Conservation (phyloP, 2,329 filamentous ascomycete genomes). For the Epichloe hybrida region DNA sequence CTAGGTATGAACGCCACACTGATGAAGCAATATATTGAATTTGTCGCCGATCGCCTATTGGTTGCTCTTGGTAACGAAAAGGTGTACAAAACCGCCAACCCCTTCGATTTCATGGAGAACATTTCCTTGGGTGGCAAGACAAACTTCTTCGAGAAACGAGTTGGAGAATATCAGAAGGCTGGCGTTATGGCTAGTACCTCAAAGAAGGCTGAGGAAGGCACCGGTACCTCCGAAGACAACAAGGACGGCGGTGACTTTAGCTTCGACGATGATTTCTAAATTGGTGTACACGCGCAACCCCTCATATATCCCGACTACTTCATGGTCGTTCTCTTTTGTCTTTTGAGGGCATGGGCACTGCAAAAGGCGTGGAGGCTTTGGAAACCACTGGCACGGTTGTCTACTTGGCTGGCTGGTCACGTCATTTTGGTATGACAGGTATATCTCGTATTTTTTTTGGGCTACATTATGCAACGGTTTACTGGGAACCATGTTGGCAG, state of each 20-base stretch:
- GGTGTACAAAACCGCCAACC: slow-evolving; percentile 84
- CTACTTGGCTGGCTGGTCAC: not conserved
- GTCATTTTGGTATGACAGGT: not conserved
- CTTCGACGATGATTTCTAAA: slow-evolving; percentile 96
- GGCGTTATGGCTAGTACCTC: slow-evolving; percentile 84
- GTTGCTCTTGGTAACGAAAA: slow-evolving; percentile 89
- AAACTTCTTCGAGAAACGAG: slow-evolving; percentile 99
- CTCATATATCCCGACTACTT: slow-evolving; percentile 10
- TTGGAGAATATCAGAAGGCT: slow-evolving; percentile 98
- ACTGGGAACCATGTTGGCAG: slow-evolving; percentile 7
- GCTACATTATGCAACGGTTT: not conserved
- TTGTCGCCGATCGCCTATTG: slow-evolving; percentile 90
- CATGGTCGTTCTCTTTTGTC: slow-evolving; percentile 8
- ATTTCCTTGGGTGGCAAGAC: slow-evolving; percentile 98
- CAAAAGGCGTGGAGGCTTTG: slow-evolving; percentile 7
- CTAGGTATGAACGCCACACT: slow-evolving; percentile 95
- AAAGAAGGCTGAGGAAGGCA: slow-evolving; percentile 55
- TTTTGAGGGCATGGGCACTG: slow-evolving; percentile 10
- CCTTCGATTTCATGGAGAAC: slow-evolving; percentile 99
- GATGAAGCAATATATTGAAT: slow-evolving; percentile 99
- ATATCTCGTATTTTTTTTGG: slow-evolving; percentile 2
- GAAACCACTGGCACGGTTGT: not conserved
- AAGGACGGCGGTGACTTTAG: slow-evolving; percentile 64
- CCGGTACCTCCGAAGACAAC: slow-evolving; percentile 26
- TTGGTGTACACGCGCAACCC: slow-evolving; percentile 9